Base-by-base conservation (phyloP, 2,329 filamentous ascomycete genomes). In the Teratosphaeria epicoccoides region DNA sequence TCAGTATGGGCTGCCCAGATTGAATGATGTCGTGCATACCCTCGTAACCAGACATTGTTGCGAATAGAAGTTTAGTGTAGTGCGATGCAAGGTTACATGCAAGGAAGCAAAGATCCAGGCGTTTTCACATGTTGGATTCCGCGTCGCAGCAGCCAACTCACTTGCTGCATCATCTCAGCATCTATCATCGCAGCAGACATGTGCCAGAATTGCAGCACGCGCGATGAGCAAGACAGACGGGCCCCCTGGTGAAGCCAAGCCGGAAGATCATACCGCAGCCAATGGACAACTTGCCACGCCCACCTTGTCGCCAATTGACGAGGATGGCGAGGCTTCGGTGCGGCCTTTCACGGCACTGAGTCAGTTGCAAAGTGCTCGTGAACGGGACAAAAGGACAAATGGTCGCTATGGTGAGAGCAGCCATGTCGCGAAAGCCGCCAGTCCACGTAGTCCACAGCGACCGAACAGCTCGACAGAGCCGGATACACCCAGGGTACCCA, bases 21-120 rank as follows among this genome's bases (percentile, higher is more conserved):
- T n/a, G n/a, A n/a, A n/a, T 46, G 14, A 17, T 7, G 37, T 24
- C 9, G 10, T 47, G 26, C 51, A 24, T 59, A 68, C 72, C 71
- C 63, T 75, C 71, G 66, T 75, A 75, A 55, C 70, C 70, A 51
- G 72, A 73, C 72, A 74, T 74, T 9, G 37, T 58, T 28, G 22
- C 12, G 24, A 24, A 14, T 5, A 48, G 9, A 12, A 40, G 49
- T n/a, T 51, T 20, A n/a, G n/a, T n/a, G n/a, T n/a, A n/a, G n/a
- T n/a, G n/a, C n/a, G n/a, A n/a, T n/a, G n/a, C n/a, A n/a, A n/a
- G n/a, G n/a, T n/a, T n/a, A n/a, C n/a, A n/a, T n/a, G n/a, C n/a
- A n/a, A n/a, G n/a, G n/a, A n/a, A n/a, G n/a, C n/a, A n/a, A n/a
- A n/a, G n/a, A n/a, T n/a, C n/a, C n/a, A 24, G 22, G 48, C 46